phyloP scores from a whole-genome alignment of 208 protist species.

The Trypanosoma lewisi region DNA sequence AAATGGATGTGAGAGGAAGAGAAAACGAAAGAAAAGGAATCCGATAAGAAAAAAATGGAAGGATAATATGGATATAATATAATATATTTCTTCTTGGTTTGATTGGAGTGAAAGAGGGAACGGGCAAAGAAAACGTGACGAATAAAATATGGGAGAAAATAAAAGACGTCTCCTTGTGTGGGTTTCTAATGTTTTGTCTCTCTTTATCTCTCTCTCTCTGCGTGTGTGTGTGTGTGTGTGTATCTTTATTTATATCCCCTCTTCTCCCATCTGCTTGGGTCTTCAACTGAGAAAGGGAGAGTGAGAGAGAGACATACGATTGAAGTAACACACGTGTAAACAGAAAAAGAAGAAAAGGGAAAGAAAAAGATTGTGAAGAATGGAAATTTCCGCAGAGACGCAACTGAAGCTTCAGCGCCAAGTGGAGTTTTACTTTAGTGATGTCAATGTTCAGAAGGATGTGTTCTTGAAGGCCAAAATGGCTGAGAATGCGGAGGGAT shows the following conservation, averaged over 20 bases:
- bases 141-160: no score
- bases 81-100: not conserved
- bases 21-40: not conserved
- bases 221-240: not conserved
- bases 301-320: not conserved
- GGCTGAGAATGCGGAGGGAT: constrained; percentile 82
- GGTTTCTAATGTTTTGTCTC: no score
- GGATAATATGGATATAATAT: not conserved
- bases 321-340: not conserved
- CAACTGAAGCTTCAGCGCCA: constrained; percentile 61
- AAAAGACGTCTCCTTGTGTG: no score
- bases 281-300: not conserved
- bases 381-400: constrained; percentile 19
- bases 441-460: constrained; percentile 90
- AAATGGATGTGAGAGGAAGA: not conserved
- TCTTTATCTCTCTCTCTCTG: no score
- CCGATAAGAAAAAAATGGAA: not conserved
- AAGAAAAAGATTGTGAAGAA: not conserved
- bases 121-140: no score
- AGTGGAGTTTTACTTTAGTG: constrained; percentile 93
- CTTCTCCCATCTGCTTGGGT: not conserved
- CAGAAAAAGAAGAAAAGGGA: constrained; percentile 7
- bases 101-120: no score
- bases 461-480: constrained; percentile 89
- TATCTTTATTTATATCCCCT: not conserved